phyloP scores from a whole-genome alignment of 768 basidiomycete species.

The Mycena epipterygia region DNA sequence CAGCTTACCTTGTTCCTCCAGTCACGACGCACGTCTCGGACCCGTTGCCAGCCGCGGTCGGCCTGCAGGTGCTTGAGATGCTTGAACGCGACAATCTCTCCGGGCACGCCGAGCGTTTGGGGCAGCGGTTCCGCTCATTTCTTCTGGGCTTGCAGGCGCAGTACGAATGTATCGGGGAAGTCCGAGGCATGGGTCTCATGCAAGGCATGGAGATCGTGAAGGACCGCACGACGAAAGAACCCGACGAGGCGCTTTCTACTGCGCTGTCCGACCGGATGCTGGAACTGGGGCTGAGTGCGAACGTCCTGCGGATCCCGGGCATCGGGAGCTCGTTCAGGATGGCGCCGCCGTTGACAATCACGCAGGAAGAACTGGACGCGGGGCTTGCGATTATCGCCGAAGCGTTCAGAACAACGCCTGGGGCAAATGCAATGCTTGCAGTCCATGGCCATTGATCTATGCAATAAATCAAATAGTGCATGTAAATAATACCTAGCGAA shows the following conservation, averaged over 20 bases:
- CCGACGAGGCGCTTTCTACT: constrained; percentile 34
- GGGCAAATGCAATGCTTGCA: constrained; percentile 27
- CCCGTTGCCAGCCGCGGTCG: constrained; percentile 38
- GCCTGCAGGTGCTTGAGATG: constrained; percentile 35
- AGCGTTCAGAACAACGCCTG: constrained; percentile 33
- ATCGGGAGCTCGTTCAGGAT: constrained; percentile 39
- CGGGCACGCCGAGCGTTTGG: constrained; percentile 29
- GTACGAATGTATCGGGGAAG: constrained; percentile 39
- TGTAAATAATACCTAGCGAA: too few relatives aligned
- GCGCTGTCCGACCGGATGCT: constrained; percentile 36
- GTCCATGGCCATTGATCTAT: constrained; percentile 7
- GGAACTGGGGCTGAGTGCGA: constrained; percentile 39
- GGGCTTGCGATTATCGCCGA: constrained; percentile 38
- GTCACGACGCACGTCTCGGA: constrained; percentile 40
- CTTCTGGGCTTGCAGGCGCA: constrained; percentile 36
- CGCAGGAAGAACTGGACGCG: constrained; percentile 35
- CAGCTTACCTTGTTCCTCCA: constrained; percentile 11
- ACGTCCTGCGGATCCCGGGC: constrained; percentile 38
- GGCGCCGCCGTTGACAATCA: constrained; percentile 37
- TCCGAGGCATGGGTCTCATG: constrained; percentile 38
- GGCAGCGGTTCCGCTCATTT: constrained; percentile 35
- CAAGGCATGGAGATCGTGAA: constrained; percentile 39
- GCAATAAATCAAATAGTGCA: neutral
- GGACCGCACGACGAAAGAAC: constrained; percentile 35
- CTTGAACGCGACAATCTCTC: constrained; percentile 39